Evolutionary conservation across 768 basidiomycete genomes (phyloP).

Genomic region (Mycena latifolia): DNA sequence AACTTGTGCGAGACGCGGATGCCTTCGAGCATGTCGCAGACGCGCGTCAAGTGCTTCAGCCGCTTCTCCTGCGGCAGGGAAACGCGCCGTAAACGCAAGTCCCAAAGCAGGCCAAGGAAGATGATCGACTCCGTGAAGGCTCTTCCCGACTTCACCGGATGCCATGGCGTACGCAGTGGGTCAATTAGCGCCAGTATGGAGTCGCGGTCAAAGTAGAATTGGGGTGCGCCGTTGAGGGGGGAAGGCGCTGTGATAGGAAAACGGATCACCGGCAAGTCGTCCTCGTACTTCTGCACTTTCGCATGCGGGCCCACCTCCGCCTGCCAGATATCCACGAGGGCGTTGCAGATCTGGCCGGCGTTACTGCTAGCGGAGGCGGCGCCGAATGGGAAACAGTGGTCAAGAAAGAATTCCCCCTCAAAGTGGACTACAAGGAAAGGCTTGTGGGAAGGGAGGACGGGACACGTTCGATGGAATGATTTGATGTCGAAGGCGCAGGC

Average conservation of each 20-base stretch:
- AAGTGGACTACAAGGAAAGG: slow-evolving; percentile 31
- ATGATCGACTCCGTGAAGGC: slow-evolving; percentile 31
- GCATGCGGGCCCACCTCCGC: background rate
- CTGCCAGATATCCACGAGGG: slow-evolving; percentile 27
- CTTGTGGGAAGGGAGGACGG: slow-evolving; percentile 28
- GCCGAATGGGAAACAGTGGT: slow-evolving; percentile 40
- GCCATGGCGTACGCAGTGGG: slow-evolving; percentile 41
- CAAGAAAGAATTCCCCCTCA: slow-evolving; percentile 22
- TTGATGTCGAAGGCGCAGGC: slow-evolving; percentile 33
- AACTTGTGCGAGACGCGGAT: background rate
- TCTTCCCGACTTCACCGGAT: slow-evolving; percentile 35
- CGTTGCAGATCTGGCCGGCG: slow-evolving; percentile 36
- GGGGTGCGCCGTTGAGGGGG: too few relatives aligned
- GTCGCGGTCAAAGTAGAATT: slow-evolving; percentile 24
- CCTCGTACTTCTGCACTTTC: slow-evolving; percentile 32
- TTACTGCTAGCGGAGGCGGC: slow-evolving; percentile 33
- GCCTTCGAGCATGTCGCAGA: background rate
- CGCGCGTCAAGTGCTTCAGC: slow-evolving; percentile 36
- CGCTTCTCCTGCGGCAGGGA: slow-evolving; percentile 43
- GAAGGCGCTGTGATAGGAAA: background rate
- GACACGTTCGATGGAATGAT: too few relatives aligned
- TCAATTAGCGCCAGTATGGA: slow-evolving; percentile 26
- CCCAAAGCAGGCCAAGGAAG: slow-evolving; percentile 48
- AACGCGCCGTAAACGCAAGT: slow-evolving; percentile 38
- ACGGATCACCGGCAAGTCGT: slow-evolving; percentile 16